Conservation (phyloP, 1,284 basidiomycete species). For the Ganoderma boninense region DNA sequence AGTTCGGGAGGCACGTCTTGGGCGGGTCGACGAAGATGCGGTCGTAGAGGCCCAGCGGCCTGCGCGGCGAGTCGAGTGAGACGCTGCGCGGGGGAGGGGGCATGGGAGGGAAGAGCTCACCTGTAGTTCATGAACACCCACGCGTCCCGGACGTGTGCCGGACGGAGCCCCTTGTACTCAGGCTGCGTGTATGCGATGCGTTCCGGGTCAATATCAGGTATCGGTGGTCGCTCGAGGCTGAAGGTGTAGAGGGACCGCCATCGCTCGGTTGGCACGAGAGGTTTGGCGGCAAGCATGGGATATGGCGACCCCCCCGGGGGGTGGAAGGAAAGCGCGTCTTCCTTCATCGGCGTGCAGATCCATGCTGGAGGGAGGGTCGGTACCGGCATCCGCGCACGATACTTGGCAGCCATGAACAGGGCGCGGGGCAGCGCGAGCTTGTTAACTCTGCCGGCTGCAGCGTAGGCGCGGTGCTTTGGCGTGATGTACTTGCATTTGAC, state of each 20-base stretch:
- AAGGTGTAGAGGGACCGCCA: slow-evolving; percentile 23
- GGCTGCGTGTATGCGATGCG: slow-evolving; percentile 17
- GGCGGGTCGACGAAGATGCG: slow-evolving; percentile 29
- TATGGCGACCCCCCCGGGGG: background rate
- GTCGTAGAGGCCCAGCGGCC: slow-evolving; percentile 22
- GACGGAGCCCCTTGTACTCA: slow-evolving; percentile 18
- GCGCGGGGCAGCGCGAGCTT: slow-evolving; percentile 1
- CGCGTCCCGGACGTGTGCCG: slow-evolving; percentile 14
- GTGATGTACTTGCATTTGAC: background rate
- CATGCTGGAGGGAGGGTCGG: background rate
- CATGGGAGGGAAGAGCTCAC: slow-evolving; percentile 11
- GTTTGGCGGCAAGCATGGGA: background rate
- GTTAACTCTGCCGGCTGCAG: background rate
- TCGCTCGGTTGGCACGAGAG: slow-evolving; percentile 15
- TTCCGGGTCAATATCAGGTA: slow-evolving; percentile 21
- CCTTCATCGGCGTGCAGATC: background rate
- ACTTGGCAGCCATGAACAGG: slow-evolving; percentile 19
- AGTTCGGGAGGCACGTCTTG: slow-evolving; percentile 20
- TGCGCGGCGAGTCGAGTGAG: background rate
- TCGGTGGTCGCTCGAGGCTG: slow-evolving; percentile 15
- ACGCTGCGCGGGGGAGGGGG: background rate
- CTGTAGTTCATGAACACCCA: slow-evolving; percentile 23
- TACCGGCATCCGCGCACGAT: slow-evolving; percentile 20
- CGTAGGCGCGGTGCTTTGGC: slow-evolving; percentile 9
- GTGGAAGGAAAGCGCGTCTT: background rate